A percentile compares a stretch with the other conserved stretches of the same genome.
Conservation (phyloP, 2,329 filamentous ascomycete genomes). For the Colletotrichum lentis region DNA sequence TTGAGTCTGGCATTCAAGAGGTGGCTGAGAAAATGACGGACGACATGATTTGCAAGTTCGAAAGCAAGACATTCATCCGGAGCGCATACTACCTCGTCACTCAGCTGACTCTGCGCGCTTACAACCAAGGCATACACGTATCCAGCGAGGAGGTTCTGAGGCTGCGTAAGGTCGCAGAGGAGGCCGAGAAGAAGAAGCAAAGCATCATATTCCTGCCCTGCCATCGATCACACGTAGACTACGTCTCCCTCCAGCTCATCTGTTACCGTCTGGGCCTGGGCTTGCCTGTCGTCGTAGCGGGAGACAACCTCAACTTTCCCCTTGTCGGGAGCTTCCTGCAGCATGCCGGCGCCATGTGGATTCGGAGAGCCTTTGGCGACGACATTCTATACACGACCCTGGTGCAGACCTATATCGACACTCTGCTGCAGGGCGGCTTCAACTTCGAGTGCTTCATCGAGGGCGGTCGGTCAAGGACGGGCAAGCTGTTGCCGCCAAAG, state of each 20-base stretch:
- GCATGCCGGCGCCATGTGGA: constrained; percentile 97
- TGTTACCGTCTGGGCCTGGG: constrained; percentile 92
- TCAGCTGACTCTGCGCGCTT: constrained; percentile 88
- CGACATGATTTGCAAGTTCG: constrained; percentile 99
- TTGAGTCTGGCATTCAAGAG: constrained; percentile 78
- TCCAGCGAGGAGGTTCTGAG: constrained; percentile 92
- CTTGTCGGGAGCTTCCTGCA: constrained; percentile 89
- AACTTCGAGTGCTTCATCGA: constrained; percentile 99
- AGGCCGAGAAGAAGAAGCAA: constrained; percentile 86
- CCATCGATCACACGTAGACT: constrained; percentile 95
- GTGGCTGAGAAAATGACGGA: constrained; percentile 88
- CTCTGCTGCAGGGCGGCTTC: constrained; percentile 85
- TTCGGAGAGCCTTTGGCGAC: constrained; percentile 89
- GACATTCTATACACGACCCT: constrained; percentile 89
- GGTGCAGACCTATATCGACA: constrained; percentile 97
- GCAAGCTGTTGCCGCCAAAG: constrained; percentile 91
- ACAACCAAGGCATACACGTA: constrained; percentile 97
- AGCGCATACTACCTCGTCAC: constrained; percentile 90
- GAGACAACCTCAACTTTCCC: constrained; percentile 96
- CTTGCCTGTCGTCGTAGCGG: constrained; percentile 89
- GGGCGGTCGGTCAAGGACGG: constrained; percentile 89
- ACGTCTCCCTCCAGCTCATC: constrained; percentile 92
- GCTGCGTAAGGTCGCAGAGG: constrained; percentile 80
- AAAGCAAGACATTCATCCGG: constrained; percentile 90
- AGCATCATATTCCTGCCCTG: constrained; percentile 96